Base-by-base conservation (phyloP, 2,329 filamentous ascomycete species). In the Domatiomyces globalis region DNA sequence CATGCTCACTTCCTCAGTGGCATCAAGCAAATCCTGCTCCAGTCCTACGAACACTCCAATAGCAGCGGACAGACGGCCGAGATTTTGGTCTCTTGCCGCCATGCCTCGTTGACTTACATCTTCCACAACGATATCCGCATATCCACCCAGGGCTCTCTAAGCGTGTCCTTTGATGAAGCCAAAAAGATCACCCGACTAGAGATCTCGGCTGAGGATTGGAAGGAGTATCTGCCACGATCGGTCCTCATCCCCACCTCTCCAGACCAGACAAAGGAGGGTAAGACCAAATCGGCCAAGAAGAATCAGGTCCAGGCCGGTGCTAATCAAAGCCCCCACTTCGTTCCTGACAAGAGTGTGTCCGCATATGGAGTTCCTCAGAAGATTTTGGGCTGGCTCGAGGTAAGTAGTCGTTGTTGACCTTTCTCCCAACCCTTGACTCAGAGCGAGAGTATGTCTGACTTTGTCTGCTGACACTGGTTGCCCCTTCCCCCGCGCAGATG, bases 1-100 rank as follows among this genome's bases (percentile, higher is more conserved):
- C 81, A 85, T 61, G 89, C 87, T 0, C 84, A 94, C 62, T 95
- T 92, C 64, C 83, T 84, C 52, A 90, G 87, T 54, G 89, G 88
- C 5, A 82, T 95, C 51, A 84, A 79, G 60, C 86, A 82, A 50
- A 86, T 96, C 60, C 87, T 95, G 65, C 77, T 96, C 64, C 80
- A 88, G 19, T 77, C 94, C 61, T 88, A 94, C 60, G 82, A 80
- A 39, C 71, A 77, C 15, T 71, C 69, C 25, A 79, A 84, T 58
- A 73, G 69, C 39, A 69, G 72, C 45, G 66, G 85, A 36, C 73
- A 76, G 1, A 78, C 77, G 51, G 80, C 83, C 46, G 80, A 79
- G 45, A 81, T 85, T 61, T 82, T 82, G 59, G 83, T 95, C 19
- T 84, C 87, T 60, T 87, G 86, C 62, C 71, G 72, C 20, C 85